Conservation (phyloP, 768 basidiomycete species). For the Hydnomerulius pinastri region DNA sequence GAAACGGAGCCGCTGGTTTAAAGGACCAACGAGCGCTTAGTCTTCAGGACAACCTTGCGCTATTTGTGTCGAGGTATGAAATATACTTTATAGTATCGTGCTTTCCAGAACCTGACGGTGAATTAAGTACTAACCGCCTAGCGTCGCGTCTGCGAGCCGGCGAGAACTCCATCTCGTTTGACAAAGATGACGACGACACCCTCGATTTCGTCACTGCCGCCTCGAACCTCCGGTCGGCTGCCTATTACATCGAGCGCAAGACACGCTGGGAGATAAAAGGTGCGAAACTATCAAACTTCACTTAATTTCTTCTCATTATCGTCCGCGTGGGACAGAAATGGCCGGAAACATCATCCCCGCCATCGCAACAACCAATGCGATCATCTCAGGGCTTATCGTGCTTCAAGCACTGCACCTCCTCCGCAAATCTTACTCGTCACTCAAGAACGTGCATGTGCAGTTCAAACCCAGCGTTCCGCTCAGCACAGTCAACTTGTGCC, state of each 20-base stretch:
- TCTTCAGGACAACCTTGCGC: conserved; percentile 74
- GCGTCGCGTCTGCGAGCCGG: conserved; percentile 65
- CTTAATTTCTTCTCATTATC: not conserved
- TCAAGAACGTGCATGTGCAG: conserved; percentile 79
- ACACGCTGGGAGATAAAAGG: conserved; percentile 98
- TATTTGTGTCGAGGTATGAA: conserved; percentile 85
- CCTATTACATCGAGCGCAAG: conserved; percentile 86
- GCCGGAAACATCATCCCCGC: conserved; percentile 99
- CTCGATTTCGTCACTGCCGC: conserved; percentile 96
- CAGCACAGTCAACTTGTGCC: conserved; percentile 61
- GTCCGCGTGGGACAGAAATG: conserved; percentile 66
- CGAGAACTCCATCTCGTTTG: conserved; percentile 80
- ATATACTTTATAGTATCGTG: not conserved
- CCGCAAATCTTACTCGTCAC: conserved; percentile 55
- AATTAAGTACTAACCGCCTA: conserved; percentile 72
- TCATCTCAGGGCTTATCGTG: conserved; percentile 93
- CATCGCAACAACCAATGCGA: conserved; percentile 98
- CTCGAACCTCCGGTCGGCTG: conserved; percentile 87
- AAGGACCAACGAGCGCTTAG: conserved; percentile 83
- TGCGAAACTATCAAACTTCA: conserved; percentile 25
- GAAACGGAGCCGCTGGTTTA: conserved; percentile 45
- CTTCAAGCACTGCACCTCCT: conserved; percentile 88
- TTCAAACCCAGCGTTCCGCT: conserved; percentile 80
- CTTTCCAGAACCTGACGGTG: conserved; percentile 8
- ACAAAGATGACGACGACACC: conserved; percentile 98